Base-by-base conservation (phyloP, 306 rosid species). In the Fagus crenata region DNA sequence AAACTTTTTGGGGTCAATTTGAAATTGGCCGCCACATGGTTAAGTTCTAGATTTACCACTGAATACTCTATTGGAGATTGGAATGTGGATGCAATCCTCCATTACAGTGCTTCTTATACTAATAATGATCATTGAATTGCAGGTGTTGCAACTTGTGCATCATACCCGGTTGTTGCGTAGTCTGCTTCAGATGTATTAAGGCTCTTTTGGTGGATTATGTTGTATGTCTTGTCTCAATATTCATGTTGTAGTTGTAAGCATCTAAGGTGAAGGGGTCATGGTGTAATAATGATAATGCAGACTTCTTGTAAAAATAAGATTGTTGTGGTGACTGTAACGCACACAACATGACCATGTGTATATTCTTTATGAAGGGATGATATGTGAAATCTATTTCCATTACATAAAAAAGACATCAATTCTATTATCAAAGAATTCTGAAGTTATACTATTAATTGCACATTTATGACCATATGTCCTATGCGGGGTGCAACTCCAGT, bases 101-200 rank as follows among this genome's bases (percentile, higher is more conserved):
- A 59, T 74, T 81, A 55, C 56, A 4, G 9, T 36, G 17, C 56
- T 53, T 17, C n/a, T 65, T 82, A 46, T 76, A 53, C 80, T 75
- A 59, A 80, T 54, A 32, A 22, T 39, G 49, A 65, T 59, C 4
- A n/a, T 67, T 13, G 22, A 59, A 13, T 51, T 76, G 81, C 89
- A 95, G 99, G 99, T 77, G 68, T 95, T 56, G 90, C 99, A 76
- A 95, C 99, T 17, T 95, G 99, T 65, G 97, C 99, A 1, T 95
- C 99, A 15, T 95, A 92, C 67, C 99, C 99, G 4, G 37, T 88
- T 15, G 94, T 95, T 46, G 93, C 92, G 12, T 88, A 84, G 67
- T 51, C 39, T 53, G 82, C 7, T 5, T 32, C 59, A 9, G 69
- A 67, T 56, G 73, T 61, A 78, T 40, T 39, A 76, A 40, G 49